phyloP scores from a whole-genome alignment of 345 rosid genomes.

The Pistacia vera region DNA sequence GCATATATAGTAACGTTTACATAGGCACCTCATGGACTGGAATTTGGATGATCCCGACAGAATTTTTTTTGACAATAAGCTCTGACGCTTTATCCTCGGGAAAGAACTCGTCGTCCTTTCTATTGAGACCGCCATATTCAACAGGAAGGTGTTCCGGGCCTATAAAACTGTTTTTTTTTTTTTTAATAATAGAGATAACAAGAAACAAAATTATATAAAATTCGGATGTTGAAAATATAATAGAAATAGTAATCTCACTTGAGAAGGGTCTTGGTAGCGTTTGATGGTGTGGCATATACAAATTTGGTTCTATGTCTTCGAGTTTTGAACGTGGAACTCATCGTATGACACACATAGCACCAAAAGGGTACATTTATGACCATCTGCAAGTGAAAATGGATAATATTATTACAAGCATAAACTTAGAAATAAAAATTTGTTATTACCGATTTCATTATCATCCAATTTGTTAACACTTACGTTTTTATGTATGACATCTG shows the following conservation, averaged over 20 bases:
- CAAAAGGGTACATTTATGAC: conserved; percentile 61
- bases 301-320: conserved; percentile 33
- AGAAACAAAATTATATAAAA: background rate
- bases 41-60: conserved; percentile 35
- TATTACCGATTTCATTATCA: background rate
- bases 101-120: conserved; percentile 51
- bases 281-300: conserved; percentile 49
- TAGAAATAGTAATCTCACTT: conserved; percentile 39
- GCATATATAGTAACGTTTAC: background rate
- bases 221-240: background rate
- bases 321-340: conserved; percentile 32
- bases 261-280: conserved; percentile 52
- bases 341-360: conserved; percentile 47
- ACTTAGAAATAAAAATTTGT: background rate
- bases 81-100: conserved; percentile 39
- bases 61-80: conserved; percentile 27
- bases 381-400: conserved; percentile 34
- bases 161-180: conserved; percentile 37
- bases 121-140: conserved; percentile 60
- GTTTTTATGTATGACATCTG: conserved; percentile 46
- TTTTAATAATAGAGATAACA: background rate
- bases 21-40: conserved; percentile 47
- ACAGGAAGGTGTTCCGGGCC: conserved; percentile 51
- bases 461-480: conserved; percentile 26
- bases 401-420: background rate